These are phyloP conservation scores for Ceriops tagal DNA, from an alignment of 345 rosid species.

Conservation along the genomic window DNA sequence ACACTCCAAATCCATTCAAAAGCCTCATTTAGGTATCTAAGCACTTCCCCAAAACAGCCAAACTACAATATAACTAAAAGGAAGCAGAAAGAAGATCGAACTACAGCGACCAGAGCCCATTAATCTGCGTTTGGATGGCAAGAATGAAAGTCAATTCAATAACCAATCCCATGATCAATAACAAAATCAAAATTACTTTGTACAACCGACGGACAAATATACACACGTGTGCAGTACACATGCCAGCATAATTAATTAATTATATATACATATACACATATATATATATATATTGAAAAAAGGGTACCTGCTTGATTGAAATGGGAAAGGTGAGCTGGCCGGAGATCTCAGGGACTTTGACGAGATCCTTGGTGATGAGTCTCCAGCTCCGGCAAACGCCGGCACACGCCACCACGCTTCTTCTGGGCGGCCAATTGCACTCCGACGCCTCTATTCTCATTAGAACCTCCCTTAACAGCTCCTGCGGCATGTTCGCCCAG, in stretches of 20 bases:
- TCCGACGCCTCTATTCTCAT: conserved; percentile 30
- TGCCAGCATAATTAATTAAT: not conserved
- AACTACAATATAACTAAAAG: too few relatives aligned
- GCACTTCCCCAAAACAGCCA: not conserved
- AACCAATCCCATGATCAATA: too few relatives aligned
- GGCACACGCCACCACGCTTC: conserved; percentile 33
- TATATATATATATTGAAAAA: not conserved
- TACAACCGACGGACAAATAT: too few relatives aligned
- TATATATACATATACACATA: too few relatives aligned
- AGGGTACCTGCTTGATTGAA: conserved; percentile 25
- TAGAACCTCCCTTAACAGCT: conserved; percentile 30
- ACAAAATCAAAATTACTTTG: too few relatives aligned
- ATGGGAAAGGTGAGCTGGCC: conserved; percentile 31
- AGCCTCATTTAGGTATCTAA: not conserved
- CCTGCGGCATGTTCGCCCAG: conserved; percentile 34
- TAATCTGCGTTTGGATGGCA: too few relatives aligned
- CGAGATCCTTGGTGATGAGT: conserved; percentile 25
- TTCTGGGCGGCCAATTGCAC: conserved; percentile 29
- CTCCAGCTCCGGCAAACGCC: conserved; percentile 37
- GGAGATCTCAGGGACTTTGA: conserved; percentile 28
- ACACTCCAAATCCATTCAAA: not conserved
- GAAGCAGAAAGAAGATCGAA: too few relatives aligned
- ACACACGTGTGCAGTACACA: too few relatives aligned
- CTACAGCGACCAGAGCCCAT: too few relatives aligned
- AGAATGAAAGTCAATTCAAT: too few relatives aligned